Conservation (phyloP, 1,139 yeast species). For the Candida tropicalis region DNA sequence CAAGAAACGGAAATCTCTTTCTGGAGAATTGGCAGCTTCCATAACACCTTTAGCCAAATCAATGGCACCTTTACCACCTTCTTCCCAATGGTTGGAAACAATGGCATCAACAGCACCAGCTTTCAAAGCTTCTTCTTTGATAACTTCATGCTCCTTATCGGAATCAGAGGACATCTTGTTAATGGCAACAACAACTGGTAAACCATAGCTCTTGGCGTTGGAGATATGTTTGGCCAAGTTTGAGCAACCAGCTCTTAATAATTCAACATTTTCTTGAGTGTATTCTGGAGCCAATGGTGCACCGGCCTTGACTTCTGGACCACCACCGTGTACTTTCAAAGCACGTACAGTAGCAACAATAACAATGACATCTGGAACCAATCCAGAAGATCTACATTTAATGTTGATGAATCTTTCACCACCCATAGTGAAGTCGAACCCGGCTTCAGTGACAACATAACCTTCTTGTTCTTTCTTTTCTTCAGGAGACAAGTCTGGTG, state of each 20-base stretch:
- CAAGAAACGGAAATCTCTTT: conserved; percentile 66
- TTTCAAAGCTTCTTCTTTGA: conserved; percentile 78
- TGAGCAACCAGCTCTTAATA: conserved; percentile 81
- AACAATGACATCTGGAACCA: conserved; percentile 88
- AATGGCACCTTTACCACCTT: conserved; percentile 95
- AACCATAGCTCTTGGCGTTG: conserved; percentile 83
- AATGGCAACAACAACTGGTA: conserved; percentile 95
- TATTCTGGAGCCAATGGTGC: conserved; percentile 86
- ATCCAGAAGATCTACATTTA: conserved; percentile 92
- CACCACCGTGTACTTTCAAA: conserved; percentile 97
- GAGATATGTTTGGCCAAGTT: conserved; percentile 90
- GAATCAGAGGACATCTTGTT: conserved; percentile 89
- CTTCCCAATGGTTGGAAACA: conserved; percentile 96
- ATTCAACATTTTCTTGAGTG: conserved; percentile 81
- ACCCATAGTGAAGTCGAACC: conserved; percentile 99
- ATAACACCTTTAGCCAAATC: conserved; percentile 86
- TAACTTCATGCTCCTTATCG: conserved; percentile 79
- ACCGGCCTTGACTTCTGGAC: conserved; percentile 97
- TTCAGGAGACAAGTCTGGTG: conserved; percentile 48
- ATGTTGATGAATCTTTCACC: conserved; percentile 97
- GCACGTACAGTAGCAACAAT: conserved; percentile 98
- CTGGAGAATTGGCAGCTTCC: conserved; percentile 59
- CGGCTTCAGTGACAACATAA: conserved; percentile 95
- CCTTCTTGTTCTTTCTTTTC: conserved; percentile 71
- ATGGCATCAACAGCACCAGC: conserved; percentile 98